Percentiles rank a stretch among this genome's conserved stretches.
These are phyloP conservation scores for Phaffia australis DNA, from an alignment of 768 basidiomycete species.

Conservation along the genomic window DNA sequence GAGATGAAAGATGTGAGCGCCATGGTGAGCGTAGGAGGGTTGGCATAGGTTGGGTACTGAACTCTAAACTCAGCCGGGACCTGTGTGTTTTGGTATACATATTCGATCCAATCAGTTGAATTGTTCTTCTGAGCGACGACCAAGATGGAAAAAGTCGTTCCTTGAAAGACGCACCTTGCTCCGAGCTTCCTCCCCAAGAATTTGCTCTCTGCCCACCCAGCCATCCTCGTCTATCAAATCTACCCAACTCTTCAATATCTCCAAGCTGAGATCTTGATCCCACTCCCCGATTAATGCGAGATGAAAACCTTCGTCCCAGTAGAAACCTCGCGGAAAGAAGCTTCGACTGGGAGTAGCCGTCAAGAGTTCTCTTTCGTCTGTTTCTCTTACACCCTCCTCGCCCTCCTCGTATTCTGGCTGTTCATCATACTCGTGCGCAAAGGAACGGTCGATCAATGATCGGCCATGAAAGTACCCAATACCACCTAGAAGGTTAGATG, in stretches of 20 bases:
- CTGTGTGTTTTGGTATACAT: conserved; percentile 38
- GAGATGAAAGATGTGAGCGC: conserved; percentile 81
- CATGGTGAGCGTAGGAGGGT: conserved; percentile 90
- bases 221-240: conserved; percentile 82
- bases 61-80: conserved; percentile 83
- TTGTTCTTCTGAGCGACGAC: neutral
- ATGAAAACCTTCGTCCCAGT: conserved; percentile 99
- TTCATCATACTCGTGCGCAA: conserved; percentile 79
- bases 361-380: conserved; percentile 49
- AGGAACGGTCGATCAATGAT: conserved; percentile 72
- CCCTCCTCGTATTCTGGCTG: conserved; percentile 48
- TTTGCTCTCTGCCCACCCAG: conserved; percentile 94
- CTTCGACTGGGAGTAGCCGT: conserved; percentile 92
- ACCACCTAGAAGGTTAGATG: conserved; percentile 82
- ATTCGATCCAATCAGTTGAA: too few relatives aligned
- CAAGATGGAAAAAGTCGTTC: neutral
- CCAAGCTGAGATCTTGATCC: conserved; percentile 84
- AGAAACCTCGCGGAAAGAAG: conserved; percentile 96
- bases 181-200: conserved; percentile 88
- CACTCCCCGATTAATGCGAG: conserved; percentile 78
- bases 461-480: conserved; percentile 91
- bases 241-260: conserved; percentile 84
- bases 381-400: conserved; percentile 29
- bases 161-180: conserved; percentile 53
- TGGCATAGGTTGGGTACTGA: conserved; percentile 87